phyloP scores from a whole-genome alignment of 2,329 filamentous ascomycete genomes.

The Neonectria coccinea region DNA sequence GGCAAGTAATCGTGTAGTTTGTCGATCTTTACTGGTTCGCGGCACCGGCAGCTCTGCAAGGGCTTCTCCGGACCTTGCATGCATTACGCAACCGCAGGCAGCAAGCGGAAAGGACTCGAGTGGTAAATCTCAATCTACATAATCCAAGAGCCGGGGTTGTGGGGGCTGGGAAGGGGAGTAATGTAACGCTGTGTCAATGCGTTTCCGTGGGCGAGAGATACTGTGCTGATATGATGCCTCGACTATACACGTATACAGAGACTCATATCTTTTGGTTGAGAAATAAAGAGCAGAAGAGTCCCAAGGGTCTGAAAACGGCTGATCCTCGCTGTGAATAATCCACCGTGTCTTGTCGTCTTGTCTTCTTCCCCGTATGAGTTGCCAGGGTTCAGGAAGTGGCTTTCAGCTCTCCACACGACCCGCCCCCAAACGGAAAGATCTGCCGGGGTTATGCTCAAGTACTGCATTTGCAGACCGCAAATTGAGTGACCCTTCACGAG shows the following conservation, averaged over 20 bases:
- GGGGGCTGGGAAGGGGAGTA: background rate
- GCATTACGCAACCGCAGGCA: background rate
- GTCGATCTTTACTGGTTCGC: slow-evolving; percentile 10
- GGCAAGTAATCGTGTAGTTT: background rate
- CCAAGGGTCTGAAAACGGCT: background rate
- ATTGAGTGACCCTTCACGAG: background rate
- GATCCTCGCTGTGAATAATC: background rate
- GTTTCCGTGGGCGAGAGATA: background rate
- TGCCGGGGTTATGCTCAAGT: background rate
- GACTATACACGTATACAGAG: no score
- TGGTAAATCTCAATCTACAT: background rate
- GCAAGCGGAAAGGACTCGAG: background rate
- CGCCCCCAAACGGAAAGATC: background rate
- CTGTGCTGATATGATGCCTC: background rate
- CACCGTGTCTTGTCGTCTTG: background rate
- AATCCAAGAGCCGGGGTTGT: background rate
- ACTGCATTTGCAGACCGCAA: background rate
- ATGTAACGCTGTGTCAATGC: background rate
- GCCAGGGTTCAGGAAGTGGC: background rate
- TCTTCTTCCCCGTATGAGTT: background rate
- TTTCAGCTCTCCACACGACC: background rate
- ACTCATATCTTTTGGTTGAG: background rate
- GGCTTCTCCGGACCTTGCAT: background rate
- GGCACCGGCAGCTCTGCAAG: background rate
- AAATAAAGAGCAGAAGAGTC: background rate